A percentile compares a stretch with the other conserved stretches of the same genome.
Conservation (phyloP, 257 asterid species). For the Anisodus acutangulus region DNA sequence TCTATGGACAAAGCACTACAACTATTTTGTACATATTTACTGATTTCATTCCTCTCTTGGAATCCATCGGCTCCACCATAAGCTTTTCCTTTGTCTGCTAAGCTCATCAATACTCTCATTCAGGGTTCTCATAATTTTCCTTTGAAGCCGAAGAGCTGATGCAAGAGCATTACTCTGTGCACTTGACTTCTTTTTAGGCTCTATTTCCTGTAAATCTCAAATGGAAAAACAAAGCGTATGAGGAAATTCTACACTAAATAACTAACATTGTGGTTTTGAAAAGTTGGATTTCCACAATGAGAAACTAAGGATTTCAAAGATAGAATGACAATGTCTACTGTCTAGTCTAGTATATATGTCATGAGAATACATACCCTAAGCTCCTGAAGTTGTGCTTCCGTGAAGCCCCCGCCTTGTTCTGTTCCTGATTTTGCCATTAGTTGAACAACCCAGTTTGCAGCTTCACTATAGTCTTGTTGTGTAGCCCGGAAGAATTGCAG, state of each 20-base stretch:
- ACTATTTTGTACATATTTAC: slow-evolving; percentile 48
- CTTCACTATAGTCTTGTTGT: slow-evolving; percentile 84
- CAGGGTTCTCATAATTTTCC: slow-evolving; percentile 68
- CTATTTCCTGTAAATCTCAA: slow-evolving; percentile 61
- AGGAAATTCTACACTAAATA: background rate
- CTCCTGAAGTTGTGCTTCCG: slow-evolving; percentile 91
- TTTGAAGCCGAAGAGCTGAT: slow-evolving; percentile 72
- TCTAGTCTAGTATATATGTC: background rate
- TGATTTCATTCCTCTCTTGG: slow-evolving; percentile 72
- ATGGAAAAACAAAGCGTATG: background rate
- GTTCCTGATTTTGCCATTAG: slow-evolving; percentile 97
- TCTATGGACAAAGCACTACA: slow-evolving; percentile 20
- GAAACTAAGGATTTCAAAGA: background rate
- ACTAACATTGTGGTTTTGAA: background rate
- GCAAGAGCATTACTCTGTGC: slow-evolving; percentile 84
- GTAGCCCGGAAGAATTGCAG: slow-evolving; percentile 79
- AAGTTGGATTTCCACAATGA: background rate
- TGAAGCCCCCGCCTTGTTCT: slow-evolving; percentile 83
- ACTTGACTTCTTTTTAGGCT: slow-evolving; percentile 68
- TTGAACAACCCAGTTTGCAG: slow-evolving; percentile 76
- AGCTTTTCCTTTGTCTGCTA: slow-evolving; percentile 62
- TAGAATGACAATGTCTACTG: background rate
- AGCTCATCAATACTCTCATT: slow-evolving; percentile 74
- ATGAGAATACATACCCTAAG: slow-evolving; percentile 57
- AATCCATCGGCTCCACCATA: slow-evolving; percentile 96